phyloP scores from a whole-genome alignment of 139 green algal species.

The Eudorina sp. region DNA sequence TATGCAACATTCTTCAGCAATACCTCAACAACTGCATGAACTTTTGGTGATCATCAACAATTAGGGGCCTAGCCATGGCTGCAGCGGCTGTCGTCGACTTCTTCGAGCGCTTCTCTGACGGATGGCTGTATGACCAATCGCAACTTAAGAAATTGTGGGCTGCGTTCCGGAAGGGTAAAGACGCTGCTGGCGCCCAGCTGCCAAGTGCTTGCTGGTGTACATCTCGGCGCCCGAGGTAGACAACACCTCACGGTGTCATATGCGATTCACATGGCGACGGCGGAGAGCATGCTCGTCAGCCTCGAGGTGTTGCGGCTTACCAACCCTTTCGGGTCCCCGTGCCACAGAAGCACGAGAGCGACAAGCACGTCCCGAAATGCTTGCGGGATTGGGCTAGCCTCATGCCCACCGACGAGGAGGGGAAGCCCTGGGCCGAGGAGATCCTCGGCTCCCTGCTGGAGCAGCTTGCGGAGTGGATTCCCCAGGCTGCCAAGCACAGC shows the following conservation, averaged over 20 bases:
- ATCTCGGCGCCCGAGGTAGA: neutral
- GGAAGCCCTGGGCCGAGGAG: neutral
- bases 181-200: neutral
- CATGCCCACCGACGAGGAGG: neutral
- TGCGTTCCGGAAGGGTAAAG: neutral
- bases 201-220: neutral
- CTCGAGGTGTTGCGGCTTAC: too few species aligned
- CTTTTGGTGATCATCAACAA: too few species aligned
- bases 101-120: neutral
- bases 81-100: neutral
- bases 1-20: too few species aligned
- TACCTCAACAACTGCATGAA: too few species aligned
- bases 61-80: neutral
- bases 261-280: too few species aligned
- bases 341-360: constrained; percentile 17
- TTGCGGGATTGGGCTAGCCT: neutral
- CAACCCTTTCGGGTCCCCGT: neutral
- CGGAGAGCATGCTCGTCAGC: too few species aligned
- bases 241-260: too few species aligned
- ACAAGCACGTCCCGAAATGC: neutral
- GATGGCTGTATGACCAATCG: neutral
- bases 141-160: constrained; percentile 1
- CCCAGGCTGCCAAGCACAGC: neutral
- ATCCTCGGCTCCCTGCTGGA: neutral
- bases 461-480: neutral